Evolutionary conservation across 441 rosid genomes (phyloP), one percentile per base, ranked within the genome.

Genomic region (Corymbia citriodora): DNA sequence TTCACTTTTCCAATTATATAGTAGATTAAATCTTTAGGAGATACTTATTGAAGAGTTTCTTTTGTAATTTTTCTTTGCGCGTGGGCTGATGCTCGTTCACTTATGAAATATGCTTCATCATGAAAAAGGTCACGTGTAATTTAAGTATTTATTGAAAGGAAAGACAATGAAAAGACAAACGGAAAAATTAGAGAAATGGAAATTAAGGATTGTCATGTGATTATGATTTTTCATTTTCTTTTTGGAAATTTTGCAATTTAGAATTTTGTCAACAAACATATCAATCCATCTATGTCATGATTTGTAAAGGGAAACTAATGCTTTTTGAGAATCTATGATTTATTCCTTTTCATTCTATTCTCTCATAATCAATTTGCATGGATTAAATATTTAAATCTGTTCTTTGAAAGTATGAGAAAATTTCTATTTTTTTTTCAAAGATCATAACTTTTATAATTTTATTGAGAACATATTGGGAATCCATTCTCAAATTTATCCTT

Each of bases 231-330:
- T 3, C 45, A 31, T 68, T 68, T 68, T 31, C 12, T 9, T 36
- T 36, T 36, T 19, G 14, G 4, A 19, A 72, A 72, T 10, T 33
- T 18, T 72, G 23, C 79, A 68, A 4, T 68, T 68, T 68, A 3
- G 4, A 17, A 17, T 31, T 31, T 31, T 33, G 13, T 33, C 45
- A 4, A 31, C 23, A 2, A 33, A 72, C 36, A 19, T 36, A 72
- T 36, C 27, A 36, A 36, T 12, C 27, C 19, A 10, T 72, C 4
- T 72, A 5, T 10, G 2, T 4, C 18, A 10, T 40, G 45, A 33
- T 72, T 33, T 0, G 12, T 1, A 1, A 33, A 70, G 27, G 6
- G 8, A 70, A 33, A 14, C 10, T 70, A 2, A 0, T 9, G 7
- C 3, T 17, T 70, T 33, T 70, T 15, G 45, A 18, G 25, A 70